These are phyloP conservation scores for Saccharata proteae DNA, from an alignment of 2,329 filamentous ascomycete species.

Conservation along the genomic window DNA sequence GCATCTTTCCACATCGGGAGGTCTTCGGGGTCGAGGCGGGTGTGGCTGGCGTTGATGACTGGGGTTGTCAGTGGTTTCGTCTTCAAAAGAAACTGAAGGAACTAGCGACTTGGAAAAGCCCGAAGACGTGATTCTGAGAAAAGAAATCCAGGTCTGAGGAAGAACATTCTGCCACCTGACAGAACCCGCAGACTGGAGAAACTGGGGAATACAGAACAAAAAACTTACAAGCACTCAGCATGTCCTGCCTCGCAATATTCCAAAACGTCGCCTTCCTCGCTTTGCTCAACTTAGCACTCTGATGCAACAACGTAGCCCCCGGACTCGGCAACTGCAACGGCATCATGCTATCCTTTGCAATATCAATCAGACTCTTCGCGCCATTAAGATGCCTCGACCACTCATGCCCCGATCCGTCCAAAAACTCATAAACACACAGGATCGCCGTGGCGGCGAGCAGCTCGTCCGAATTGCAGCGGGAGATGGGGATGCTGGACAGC, in stretches of 20 bases:
- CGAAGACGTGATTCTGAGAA: no score
- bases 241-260: constrained; percentile 56
- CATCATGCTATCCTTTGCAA: constrained; percentile 39
- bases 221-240: constrained; percentile 46
- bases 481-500: constrained; percentile 25
- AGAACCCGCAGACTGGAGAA: no score
- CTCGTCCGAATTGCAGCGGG: constrained; percentile 42
- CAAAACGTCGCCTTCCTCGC: constrained; percentile 50
- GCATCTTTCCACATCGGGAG: constrained; percentile 52
- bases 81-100: neutral
- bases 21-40: constrained; percentile 50
- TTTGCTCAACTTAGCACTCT: constrained; percentile 31
- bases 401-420: constrained; percentile 51
- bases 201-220: no score
- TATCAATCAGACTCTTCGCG: constrained; percentile 49
- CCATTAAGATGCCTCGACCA: constrained; percentile 56
- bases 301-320: constrained; percentile 14
- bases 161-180: no score
- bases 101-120: no score
- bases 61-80: constrained; percentile 3
- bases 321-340: constrained; percentile 32
- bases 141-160: no score
- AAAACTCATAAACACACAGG: constrained; percentile 54
- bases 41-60: constrained; percentile 49
- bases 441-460: constrained; percentile 54